These are phyloP conservation scores for Cicer pinnatifidum DNA, from an alignment of 306 rosid species.

Conservation along the genomic window DNA sequence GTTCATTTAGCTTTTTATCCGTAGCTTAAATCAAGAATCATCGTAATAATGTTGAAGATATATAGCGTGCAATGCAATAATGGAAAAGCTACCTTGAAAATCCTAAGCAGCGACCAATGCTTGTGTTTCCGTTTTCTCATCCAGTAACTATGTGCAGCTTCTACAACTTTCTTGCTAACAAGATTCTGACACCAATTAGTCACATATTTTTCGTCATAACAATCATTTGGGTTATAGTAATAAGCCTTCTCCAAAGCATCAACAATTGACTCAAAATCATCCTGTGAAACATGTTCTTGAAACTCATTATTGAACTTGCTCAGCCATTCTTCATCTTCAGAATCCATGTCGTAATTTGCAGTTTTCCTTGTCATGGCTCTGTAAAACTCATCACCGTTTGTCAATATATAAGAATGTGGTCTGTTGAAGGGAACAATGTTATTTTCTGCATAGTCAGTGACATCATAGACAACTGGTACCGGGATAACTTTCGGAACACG, in stretches of 20 bases:
- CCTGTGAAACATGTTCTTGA: constrained; percentile 56
- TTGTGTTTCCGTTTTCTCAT: constrained; percentile 70
- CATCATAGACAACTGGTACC: constrained; percentile 70
- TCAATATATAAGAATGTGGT: constrained; percentile 62
- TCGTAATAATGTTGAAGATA: neutral
- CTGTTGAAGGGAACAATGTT: constrained; percentile 48
- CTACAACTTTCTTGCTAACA: constrained; percentile 53
- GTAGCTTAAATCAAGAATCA: too few species aligned
- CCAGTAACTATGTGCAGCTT: constrained; percentile 69
- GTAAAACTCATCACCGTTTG: constrained; percentile 61
- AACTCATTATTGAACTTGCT: constrained; percentile 52
- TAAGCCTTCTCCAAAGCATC: constrained; percentile 73
- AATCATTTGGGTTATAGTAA: constrained; percentile 54
- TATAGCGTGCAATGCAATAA: neutral
- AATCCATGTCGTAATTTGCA: constrained; percentile 80
- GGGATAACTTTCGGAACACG: constrained; percentile 59
- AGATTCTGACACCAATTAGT: constrained; percentile 52
- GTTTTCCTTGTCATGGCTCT: constrained; percentile 61
- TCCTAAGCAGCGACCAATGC: constrained; percentile 52
- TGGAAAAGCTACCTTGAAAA: constrained; percentile 68
- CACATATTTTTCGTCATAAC: constrained; percentile 54
- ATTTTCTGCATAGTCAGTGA: constrained; percentile 53
- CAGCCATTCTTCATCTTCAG: constrained; percentile 82
- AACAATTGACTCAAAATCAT: constrained; percentile 68
- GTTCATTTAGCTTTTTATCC: too few species aligned